Base-by-base conservation (phyloP, 2,329 filamentous ascomycete genomes). In the Colletotrichum melonis region DNA sequence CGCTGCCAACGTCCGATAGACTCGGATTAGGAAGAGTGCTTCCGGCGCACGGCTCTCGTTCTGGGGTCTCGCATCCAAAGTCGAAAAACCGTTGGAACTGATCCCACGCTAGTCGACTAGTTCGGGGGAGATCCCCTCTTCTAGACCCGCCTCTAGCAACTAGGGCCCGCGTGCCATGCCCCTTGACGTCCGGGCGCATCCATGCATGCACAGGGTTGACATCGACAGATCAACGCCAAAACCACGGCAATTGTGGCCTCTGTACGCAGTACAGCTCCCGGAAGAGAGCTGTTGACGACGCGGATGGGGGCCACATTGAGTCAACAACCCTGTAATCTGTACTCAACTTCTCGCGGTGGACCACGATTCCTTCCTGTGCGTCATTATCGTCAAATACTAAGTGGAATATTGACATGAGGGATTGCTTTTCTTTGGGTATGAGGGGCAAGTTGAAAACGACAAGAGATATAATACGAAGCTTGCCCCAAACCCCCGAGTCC, bases 251-350 rank as follows among this genome's bases (percentile, higher is more conserved):
- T 70, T 60, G 38, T 58, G 60, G 55, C 55, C 32, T 70, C 3
- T 55, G n/a, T n/a, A n/a, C n/a, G n/a, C n/a, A n/a, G 46, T 16
- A 16, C 26, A 32, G 26, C 16, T 32, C 30, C 46, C 55, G 67
- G 56, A 55, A 2, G 22, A 46, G n/a, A 22, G 52, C 46, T n/a
- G 12, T 38, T 5, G 11, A 38, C 24, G 16, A 49, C 38, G 55
- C 55, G 67, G 12, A 58, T 64, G 60, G 30, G 56, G 42, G 8
- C 49, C 35, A 26, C 16, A 0, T 26, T 30, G 71, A 73, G 71
- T 66, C 71, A 66, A 32, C 24, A 66, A 66, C 71, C 67, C 67
- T 71, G 71, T 19, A 56, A 57, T 35, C 3, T 32, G 46, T 24
- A 28, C 49, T 42, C 14, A 35, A 11, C 4, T 22, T 46, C n/a